Percentiles rank a stretch among this genome's conserved stretches.
phyloP scores from a whole-genome alignment of 2,329 filamentous ascomycete species.

The Tolypocladium nubicola region DNA sequence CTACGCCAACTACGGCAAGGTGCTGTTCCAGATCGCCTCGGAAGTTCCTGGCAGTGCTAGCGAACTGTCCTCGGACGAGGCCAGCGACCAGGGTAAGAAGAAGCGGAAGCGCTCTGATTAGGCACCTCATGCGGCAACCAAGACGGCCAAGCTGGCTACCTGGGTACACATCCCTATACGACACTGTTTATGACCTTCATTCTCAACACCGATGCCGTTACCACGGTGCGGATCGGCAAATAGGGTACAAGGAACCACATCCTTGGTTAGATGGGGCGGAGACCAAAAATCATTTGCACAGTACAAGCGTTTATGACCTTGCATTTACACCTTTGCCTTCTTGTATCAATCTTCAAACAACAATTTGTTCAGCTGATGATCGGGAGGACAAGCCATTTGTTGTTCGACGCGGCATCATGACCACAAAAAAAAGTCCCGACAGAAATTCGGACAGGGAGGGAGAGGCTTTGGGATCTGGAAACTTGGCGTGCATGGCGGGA shows the following conservation, averaged over 20 bases:
- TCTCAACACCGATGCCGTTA: slow-evolving; percentile 1
- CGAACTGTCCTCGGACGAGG: slow-evolving; percentile 45
- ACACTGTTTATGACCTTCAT: slow-evolving; percentile 6
- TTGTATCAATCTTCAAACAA: slow-evolving; percentile 31
- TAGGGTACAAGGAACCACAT: slow-evolving; percentile 15
- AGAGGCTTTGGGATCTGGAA: slow-evolving; percentile 4
- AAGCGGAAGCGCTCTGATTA: slow-evolving; percentile 70
- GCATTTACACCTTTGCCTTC: slow-evolving; percentile 30
- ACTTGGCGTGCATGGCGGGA: slow-evolving; percentile 16
- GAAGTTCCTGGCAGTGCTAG: slow-evolving; percentile 58
- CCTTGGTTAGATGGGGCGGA: slow-evolving; percentile 20
- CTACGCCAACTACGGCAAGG: slow-evolving; percentile 58
- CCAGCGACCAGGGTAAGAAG: slow-evolving; percentile 36
- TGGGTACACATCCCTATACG: slow-evolving; percentile 2
- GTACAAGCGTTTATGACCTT: slow-evolving; percentile 26
- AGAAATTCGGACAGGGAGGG: slow-evolving; percentile 7
- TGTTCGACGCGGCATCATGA: slow-evolving; percentile 17
- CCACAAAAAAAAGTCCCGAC: slow-evolving; percentile 12
- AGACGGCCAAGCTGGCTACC: background rate
- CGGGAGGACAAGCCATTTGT: slow-evolving; percentile 8
- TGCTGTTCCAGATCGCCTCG: slow-evolving; percentile 71
- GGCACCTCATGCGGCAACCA: slow-evolving; percentile 8
- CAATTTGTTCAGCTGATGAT: slow-evolving; percentile 17
- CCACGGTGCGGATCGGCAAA: slow-evolving; percentile 10
- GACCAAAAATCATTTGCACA: slow-evolving; percentile 22